Evolutionary conservation across 108 stramenopile species (phyloP), one percentile per base, ranked within the genome.

Genomic region (Mayamaea pseudoterrestris): DNA sequence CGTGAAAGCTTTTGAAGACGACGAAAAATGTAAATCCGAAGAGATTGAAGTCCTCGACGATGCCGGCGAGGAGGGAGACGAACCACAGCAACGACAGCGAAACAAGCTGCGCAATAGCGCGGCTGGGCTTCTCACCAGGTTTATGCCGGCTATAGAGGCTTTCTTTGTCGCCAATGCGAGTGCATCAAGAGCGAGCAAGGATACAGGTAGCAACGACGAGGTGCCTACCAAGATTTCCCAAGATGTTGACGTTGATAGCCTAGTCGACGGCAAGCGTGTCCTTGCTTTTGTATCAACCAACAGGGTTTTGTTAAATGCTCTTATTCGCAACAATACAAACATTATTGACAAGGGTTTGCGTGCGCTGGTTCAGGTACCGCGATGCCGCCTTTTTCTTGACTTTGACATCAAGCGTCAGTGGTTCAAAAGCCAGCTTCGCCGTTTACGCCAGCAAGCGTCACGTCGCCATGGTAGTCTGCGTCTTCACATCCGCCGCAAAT

Each of bases 341-440:
- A 71, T 98, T 4, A 61, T 98, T 3, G 94, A 95, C 26, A 82
- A 81, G 44, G 80, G 81, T 28, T 65, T 98, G 34, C 55, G 66
- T 21, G 69, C 90, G 2, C 68, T 98, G 68, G 80, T 95, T 14
- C 70, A 79, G 20, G 71, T 90, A 43, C 80, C 90, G 9, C 68
- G 73, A 36, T 92, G 89, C 58, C 61, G 93, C 14, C 55, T 63
- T 23, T 69, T 78, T 44, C 69, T 98, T 20, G 90, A 91, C 65
- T 99, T 99, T 60, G 94, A 95, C 57, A 89, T 95, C 35, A 99
- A 99, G 57, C 67, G 95, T 16, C 65, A 73, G 22, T 79, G 78
- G 85, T 89, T 84, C 65, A 86, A 80, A 50, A 65, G 79, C 6
- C 86, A 88, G 63, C 68, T 88, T 17, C 69, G 90, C 29, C 78